phyloP scores from a whole-genome alignment of 1,139 yeast species.

The Zygosaccharomyces sapae region DNA sequence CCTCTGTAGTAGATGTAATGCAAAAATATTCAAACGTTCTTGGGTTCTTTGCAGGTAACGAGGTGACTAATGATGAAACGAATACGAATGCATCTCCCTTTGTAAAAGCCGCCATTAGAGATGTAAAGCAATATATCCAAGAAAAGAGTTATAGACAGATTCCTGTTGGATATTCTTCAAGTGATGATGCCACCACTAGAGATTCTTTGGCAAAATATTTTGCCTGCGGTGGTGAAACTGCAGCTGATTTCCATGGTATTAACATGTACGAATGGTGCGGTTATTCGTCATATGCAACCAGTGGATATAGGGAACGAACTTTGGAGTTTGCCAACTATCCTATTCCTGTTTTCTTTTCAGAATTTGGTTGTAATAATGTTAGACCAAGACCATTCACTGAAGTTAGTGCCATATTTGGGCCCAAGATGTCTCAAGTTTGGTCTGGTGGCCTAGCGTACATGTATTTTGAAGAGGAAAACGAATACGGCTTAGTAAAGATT shows the following conservation, averaged over 20 bases:
- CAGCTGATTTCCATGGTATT: constrained; percentile 53
- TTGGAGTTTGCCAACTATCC: constrained; percentile 45
- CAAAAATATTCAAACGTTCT: constrained; percentile 46
- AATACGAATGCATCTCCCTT: constrained; percentile 55
- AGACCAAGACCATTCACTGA: constrained; percentile 64
- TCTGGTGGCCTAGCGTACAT: constrained; percentile 89
- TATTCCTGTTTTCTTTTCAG: constrained; percentile 56
- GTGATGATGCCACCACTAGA: constrained; percentile 54
- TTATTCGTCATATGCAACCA: constrained; percentile 50
- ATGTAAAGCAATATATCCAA: constrained; percentile 47
- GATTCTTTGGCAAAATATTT: constrained; percentile 47
- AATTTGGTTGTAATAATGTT: constrained; percentile 54
- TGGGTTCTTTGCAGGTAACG: constrained; percentile 62
- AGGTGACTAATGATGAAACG: constrained; percentile 49
- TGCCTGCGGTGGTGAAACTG: constrained; percentile 43
- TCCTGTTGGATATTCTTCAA: constrained; percentile 61
- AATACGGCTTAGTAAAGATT: constrained; percentile 71
- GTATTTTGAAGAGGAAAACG: constrained; percentile 79
- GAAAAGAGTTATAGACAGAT: constrained; percentile 43
- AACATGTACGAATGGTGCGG: constrained; percentile 72
- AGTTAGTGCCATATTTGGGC: constrained; percentile 56
- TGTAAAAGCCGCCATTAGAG: constrained; percentile 60
- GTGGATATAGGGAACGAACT: constrained; percentile 56
- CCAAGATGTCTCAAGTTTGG: constrained; percentile 74
- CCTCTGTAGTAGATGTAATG: constrained; percentile 52